These are phyloP conservation scores for Penicillium sp. DNA, from an alignment of 2,329 filamentous ascomycete genomes.

Conservation along the genomic window DNA sequence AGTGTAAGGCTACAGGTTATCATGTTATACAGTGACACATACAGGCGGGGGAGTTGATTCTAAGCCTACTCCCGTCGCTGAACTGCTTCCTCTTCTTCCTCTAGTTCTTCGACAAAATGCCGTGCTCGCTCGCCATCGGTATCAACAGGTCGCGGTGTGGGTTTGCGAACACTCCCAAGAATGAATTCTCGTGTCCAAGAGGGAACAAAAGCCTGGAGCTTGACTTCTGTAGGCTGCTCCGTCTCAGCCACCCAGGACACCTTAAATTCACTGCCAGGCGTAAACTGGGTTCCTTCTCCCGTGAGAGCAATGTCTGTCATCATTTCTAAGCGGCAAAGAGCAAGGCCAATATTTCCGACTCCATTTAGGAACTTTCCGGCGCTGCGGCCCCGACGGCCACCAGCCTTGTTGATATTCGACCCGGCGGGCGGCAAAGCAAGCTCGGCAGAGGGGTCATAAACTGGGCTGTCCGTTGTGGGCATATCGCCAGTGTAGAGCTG, in stretches of 20 bases:
- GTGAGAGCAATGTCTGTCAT: slow-evolving; percentile 83
- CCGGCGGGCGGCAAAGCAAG: slow-evolving; percentile 40
- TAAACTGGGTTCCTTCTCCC: slow-evolving; percentile 66
- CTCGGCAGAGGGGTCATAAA: slow-evolving; percentile 35
- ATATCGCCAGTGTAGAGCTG: slow-evolving; percentile 65
- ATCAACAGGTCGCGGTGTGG: slow-evolving; percentile 26
- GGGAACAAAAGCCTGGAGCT: slow-evolving; percentile 80
- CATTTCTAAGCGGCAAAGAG: slow-evolving; percentile 81
- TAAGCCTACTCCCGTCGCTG: slow-evolving; percentile 30
- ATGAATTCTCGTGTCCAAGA: slow-evolving; percentile 66
- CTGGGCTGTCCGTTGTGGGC: slow-evolving; percentile 55
- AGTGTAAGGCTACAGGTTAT: slow-evolving; percentile 9
- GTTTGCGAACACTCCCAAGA: slow-evolving; percentile 43
- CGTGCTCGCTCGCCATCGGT: slow-evolving; percentile 39
- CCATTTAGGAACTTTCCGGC: slow-evolving; percentile 80
- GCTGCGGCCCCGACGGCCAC: slow-evolving; percentile 62
- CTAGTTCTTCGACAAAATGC: slow-evolving; percentile 36
- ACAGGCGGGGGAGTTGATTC: not conserved
- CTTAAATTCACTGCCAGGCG: slow-evolving; percentile 65
- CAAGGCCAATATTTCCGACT: slow-evolving; percentile 84
- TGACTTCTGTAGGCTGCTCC: slow-evolving; percentile 52
- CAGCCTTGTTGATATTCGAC: slow-evolving; percentile 59
- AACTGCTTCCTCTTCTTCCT: slow-evolving; percentile 36
- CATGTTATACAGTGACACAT: slow-evolving; percentile 17
- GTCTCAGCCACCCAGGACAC: slow-evolving; percentile 56